Conservation (phyloP, 257 asterid species). For the Solanum medicagineum region DNA sequence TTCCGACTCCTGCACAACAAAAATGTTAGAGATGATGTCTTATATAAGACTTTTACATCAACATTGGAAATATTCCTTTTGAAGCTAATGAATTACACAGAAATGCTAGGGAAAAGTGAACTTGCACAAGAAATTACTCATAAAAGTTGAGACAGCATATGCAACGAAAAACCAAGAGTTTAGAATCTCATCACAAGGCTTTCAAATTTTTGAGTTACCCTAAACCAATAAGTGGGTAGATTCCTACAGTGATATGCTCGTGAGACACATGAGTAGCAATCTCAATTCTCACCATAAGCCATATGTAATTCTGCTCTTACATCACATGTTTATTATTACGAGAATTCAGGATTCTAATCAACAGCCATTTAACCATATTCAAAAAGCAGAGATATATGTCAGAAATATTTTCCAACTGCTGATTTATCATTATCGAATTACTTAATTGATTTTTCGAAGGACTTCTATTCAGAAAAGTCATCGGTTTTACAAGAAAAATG, state of each 20-base stretch:
- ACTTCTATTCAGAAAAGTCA: neutral
- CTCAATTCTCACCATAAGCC: neutral
- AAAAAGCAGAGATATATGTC: neutral
- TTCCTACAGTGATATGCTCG: neutral
- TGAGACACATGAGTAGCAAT: neutral
- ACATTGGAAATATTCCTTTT: neutral
- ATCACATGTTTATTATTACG: neutral
- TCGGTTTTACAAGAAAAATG: neutral
- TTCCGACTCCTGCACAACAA: slow-evolving; percentile 56
- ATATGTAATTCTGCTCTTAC: neutral
- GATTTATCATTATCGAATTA: neutral
- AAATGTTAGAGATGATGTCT: neutral
- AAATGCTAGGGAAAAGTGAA: neutral
- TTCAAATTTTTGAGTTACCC: neutral
- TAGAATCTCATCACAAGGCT: neutral
- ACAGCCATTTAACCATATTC: neutral
- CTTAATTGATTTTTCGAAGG: neutral
- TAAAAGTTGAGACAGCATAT: neutral
- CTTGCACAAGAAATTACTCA: neutral
- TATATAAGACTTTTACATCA: neutral
- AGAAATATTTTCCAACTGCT: neutral
- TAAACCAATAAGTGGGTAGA: neutral
- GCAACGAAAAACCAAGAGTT: neutral
- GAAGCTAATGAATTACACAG: neutral
- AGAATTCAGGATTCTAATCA: neutral